Base-by-base conservation (phyloP, 345 rosid species). In the Nephelium lappaceum region DNA sequence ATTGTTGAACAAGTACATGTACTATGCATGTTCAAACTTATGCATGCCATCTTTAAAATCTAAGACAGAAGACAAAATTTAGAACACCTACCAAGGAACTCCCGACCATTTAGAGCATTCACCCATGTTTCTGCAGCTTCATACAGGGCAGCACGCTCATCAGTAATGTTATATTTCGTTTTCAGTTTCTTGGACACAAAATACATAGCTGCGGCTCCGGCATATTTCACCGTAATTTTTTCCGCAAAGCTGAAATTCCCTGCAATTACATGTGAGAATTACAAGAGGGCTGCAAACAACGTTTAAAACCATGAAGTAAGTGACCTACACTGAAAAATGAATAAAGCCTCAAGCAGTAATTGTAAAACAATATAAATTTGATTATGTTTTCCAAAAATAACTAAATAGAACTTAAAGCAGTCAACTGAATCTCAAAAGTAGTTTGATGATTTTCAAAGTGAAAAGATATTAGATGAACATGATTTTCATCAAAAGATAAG, bases 41-140 rank as follows among this genome's bases (percentile, higher is more conserved):
- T 64, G 67, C 3, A 63, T 63, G 7, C 38, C 67, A 25, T 63
- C 47, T 18, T 65, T 16, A 61, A 7, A 74, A 61, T 25, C 42
- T 25, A 19, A 23, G 25, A 21, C 10, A 58, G 47, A 11, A 39
- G 38, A 67, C 24, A 51, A 72, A 6, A 62, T 3, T 69, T 39
- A 67, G 16, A 66, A 64, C 27, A 73, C 84, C 18, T 72, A 91
- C 95, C 92, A 12, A 88, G 90, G 82, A 79, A 91, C 39, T 88
- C 84, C 23, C 89, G 85, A 77, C 91, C 92, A 67, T 88, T 74
- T 60, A 91, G 78, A 67, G 91, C 92, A 80, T 86, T 81, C 21
- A 91, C 91, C 95, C 93, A 90, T 45, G 89, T 88, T 84, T 91
- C 90, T 47, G 91, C 92, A 75, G 93, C 84, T 60, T 85, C 90